Evolutionary conservation across 176 grass and related monocot genomes (phyloP).

Genomic region (Aegilops tauschii): DNA sequence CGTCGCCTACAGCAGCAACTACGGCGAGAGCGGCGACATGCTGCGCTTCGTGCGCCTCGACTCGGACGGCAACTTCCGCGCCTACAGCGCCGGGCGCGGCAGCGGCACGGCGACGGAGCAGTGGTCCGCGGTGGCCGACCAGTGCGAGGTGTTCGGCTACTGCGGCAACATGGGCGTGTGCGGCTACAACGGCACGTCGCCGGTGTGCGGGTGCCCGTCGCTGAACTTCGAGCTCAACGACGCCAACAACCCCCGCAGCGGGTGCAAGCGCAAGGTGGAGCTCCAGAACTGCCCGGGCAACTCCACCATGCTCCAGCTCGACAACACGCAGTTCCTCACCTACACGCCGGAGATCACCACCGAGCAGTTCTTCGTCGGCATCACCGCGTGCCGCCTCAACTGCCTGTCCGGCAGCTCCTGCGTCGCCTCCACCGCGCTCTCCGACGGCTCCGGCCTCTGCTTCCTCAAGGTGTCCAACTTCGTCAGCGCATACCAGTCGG

Average conservation of each 20-base stretch:
- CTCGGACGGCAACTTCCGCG: constrained; percentile 82
- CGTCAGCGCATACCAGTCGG: constrained; percentile 76
- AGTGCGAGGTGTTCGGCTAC: constrained; percentile 94
- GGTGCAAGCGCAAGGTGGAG: constrained; percentile 49
- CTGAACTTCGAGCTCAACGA: constrained; percentile 47
- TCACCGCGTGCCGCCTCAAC: constrained; percentile 82
- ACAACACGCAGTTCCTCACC: constrained; percentile 87
- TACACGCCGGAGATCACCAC: constrained; percentile 65
- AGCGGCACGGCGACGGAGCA: constrained; percentile 27
- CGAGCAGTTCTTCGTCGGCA: constrained; percentile 85
- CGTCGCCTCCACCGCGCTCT: constrained; percentile 75
- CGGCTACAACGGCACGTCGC: constrained; percentile 74
- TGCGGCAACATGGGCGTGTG: constrained; percentile 93
- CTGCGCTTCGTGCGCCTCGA: constrained; percentile 78
- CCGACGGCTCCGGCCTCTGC: constrained; percentile 87
- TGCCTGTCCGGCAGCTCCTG: constrained; percentile 80
- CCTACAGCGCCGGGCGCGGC: constrained; percentile 59
- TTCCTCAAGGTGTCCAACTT: constrained; percentile 80
- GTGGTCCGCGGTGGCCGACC: constrained; percentile 92
- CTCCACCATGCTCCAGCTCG: constrained; percentile 79
- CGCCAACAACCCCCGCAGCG: constrained; percentile 20
- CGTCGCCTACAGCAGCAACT: constrained; percentile 93
- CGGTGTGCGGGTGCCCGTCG: constrained; percentile 76
- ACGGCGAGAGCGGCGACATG: constrained; percentile 71
- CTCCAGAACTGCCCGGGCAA: constrained; percentile 70